phyloP scores from a whole-genome alignment of 192 early-diverging fungal species.

The Coemansia sp. region DNA sequence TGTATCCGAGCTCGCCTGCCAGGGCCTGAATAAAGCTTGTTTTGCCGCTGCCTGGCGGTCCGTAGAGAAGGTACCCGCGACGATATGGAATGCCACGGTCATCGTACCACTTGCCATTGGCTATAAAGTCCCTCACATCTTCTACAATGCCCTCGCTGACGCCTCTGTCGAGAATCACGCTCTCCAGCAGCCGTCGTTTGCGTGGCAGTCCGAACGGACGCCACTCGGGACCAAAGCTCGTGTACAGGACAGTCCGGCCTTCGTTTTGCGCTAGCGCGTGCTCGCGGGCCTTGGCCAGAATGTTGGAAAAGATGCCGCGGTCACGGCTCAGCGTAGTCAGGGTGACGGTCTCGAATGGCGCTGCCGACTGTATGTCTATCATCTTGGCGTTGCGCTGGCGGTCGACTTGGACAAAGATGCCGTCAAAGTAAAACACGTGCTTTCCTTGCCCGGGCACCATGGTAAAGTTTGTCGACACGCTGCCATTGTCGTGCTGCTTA shows the following conservation, averaged over 20 bases:
- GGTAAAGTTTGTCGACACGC: conserved; percentile 73
- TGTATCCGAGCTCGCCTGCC: conserved; percentile 82
- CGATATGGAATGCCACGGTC: conserved; percentile 88
- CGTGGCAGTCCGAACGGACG: conserved; percentile 92
- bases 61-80: conserved; percentile 82
- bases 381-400: conserved; percentile 80
- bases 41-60: conserved; percentile 88
- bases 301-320: conserved; percentile 65
- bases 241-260: conserved; percentile 95
- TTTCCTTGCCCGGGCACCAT: conserved; percentile 91
- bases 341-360: conserved; percentile 93
- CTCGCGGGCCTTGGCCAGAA: conserved; percentile 79
- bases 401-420: conserved; percentile 80
- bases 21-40: conserved; percentile 90
- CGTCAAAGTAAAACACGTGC: conserved; percentile 78
- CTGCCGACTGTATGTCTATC: conserved; percentile 87
- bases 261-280: conserved; percentile 84
- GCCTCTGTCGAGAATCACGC: conserved; percentile 70
- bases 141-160: conserved; percentile 63
- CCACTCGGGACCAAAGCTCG: conserved; percentile 95
- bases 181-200: conserved; percentile 65
- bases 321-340: conserved; percentile 86
- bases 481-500: conserved; percentile 88
- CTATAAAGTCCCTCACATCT: conserved; percentile 73
- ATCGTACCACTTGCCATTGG: conserved; percentile 78